Evolutionary conservation across 2,329 filamentous ascomycete genomes (phyloP).

Genomic region (Teratosphaeria viscida): DNA sequence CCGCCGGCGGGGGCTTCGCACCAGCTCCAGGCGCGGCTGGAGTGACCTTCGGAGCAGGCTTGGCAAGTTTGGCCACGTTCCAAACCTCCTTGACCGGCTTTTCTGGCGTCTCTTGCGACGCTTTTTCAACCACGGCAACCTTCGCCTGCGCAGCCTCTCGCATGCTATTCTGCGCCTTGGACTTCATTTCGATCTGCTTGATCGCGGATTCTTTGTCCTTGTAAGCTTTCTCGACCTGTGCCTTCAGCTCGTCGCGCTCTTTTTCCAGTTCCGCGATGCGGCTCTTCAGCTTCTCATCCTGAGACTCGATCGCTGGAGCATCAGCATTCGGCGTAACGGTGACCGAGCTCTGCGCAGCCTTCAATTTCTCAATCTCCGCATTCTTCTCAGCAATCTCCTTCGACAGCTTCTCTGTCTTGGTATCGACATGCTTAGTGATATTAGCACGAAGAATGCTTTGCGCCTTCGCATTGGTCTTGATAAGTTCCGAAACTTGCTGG

Average conservation of each 20-base stretch:
- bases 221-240: conserved; percentile 17
- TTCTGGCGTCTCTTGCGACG: conserved; percentile 75
- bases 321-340: not conserved
- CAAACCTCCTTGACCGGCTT: conserved; percentile 79
- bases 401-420: conserved; percentile 30
- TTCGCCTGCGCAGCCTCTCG: conserved; percentile 56
- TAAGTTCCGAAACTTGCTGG: conserved; percentile 39
- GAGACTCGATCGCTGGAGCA: not conserved
- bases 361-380: conserved; percentile 19
- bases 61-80: conserved; percentile 61
- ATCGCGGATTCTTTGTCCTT: conserved; percentile 21
- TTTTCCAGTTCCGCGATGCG: not conserved
- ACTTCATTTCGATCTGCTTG: conserved; percentile 33
- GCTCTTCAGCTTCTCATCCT: conserved; percentile 9
- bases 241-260: conserved; percentile 11
- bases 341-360: conserved; percentile 2
- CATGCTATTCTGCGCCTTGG: conserved; percentile 69
- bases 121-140: conserved; percentile 66
- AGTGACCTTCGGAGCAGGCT: conserved; percentile 15
- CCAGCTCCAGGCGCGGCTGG: conserved; percentile 1
- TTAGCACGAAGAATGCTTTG: conserved; percentile 47
- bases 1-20: not conserved
- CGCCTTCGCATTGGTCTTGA: conserved; percentile 40
- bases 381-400: conserved; percentile 22
- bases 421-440: conserved; percentile 39